Conservation (phyloP, 345 rosid genomes). For the Xanthoceras sorbifolium region DNA sequence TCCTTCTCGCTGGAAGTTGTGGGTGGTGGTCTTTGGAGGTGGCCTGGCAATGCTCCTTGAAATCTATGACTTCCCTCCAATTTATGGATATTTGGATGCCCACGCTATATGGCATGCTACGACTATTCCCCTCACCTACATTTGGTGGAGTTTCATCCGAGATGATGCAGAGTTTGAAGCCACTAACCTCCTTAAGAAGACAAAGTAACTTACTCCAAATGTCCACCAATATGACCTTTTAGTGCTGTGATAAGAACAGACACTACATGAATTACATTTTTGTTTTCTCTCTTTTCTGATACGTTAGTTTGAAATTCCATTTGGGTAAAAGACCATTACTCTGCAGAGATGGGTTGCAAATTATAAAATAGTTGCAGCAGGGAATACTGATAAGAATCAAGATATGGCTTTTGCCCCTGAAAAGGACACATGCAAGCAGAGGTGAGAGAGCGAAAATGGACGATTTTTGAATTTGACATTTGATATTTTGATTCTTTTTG, state of each 20-base stretch:
- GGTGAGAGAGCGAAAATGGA: background rate
- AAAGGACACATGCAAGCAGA: background rate
- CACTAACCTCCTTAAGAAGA: conserved; percentile 41
- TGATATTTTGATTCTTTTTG: background rate
- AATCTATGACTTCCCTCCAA: conserved; percentile 76
- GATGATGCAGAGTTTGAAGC: conserved; percentile 65
- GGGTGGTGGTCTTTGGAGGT: conserved; percentile 63
- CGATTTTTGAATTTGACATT: background rate
- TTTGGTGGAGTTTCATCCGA: conserved; percentile 81
- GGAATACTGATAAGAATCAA: background rate
- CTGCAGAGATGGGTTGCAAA: background rate
- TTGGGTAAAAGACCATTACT: background rate
- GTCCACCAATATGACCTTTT: background rate
- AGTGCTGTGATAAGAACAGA: background rate
- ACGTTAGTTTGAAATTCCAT: background rate
- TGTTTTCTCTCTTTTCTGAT: background rate
- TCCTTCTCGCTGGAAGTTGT: conserved; percentile 68
- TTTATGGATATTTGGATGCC: conserved; percentile 61
- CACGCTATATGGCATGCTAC: conserved; percentile 77
- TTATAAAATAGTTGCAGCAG: background rate
- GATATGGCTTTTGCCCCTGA: background rate
- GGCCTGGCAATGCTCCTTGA: conserved; percentile 71
- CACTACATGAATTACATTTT: background rate
- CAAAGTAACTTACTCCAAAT: conserved; percentile 29
- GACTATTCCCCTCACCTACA: conserved; percentile 56